Evolutionary conservation across 441 rosid genomes (phyloP).

Genomic region (Syzygium syzygioides): DNA sequence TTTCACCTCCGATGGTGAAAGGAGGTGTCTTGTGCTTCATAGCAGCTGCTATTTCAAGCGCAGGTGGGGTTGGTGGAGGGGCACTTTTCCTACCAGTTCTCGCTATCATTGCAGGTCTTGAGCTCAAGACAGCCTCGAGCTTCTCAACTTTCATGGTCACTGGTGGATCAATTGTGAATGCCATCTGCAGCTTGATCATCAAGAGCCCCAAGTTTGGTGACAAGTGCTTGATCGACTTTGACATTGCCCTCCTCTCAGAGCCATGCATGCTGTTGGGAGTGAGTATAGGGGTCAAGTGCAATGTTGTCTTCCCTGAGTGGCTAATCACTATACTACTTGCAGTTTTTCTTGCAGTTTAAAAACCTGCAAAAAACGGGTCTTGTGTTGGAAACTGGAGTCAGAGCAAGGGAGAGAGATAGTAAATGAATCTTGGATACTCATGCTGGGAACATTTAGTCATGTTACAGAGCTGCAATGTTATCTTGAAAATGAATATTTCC

Average conservation of each 20-base stretch:
- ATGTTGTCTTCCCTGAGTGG: slow-evolving; percentile 76
- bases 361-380: slow-evolving; percentile 58
- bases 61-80: slow-evolving; percentile 96
- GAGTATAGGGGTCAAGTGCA: slow-evolving; percentile 75
- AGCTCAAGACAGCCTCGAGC: slow-evolving; percentile 68
- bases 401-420: slow-evolving; percentile 23
- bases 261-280: slow-evolving; percentile 87
- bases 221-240: slow-evolving; percentile 50
- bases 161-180: slow-evolving; percentile 78
- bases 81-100: slow-evolving; percentile 75
- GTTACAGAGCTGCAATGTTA: not conserved
- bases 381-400: slow-evolving; percentile 59
- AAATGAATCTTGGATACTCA: not conserved
- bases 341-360: slow-evolving; percentile 56
- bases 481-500: not conserved
- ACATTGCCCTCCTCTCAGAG: slow-evolving; percentile 68
- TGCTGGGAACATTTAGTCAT: not conserved
- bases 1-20: slow-evolving; percentile 21
- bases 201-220: slow-evolving; percentile 36
- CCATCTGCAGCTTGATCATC: slow-evolving; percentile 34
- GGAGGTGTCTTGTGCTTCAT: slow-evolving; percentile 56
- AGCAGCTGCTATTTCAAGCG: slow-evolving; percentile 71
- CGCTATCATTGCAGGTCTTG: slow-evolving; percentile 55
- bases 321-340: slow-evolving; percentile 61
- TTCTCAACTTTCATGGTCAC: slow-evolving; percentile 94